Percentiles rank a stretch among this genome's conserved stretches.
Conservation (phyloP, 148 eudicot genomes). For the Amaranthus hypochondriacus region DNA sequence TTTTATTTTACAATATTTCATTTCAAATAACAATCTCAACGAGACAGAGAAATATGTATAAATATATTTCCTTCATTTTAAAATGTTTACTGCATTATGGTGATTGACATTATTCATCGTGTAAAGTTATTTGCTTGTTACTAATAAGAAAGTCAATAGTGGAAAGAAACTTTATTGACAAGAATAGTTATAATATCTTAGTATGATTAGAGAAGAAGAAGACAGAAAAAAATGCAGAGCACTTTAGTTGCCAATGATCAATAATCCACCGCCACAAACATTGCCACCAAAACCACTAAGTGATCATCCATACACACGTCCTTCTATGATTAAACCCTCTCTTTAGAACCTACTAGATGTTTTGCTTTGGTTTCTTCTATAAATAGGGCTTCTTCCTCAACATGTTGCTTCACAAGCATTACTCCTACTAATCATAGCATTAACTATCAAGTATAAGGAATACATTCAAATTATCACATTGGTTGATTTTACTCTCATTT, state of each 20-base stretch:
- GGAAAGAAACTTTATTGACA: slow-evolving; percentile 10
- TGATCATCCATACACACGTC: slow-evolving; percentile 17
- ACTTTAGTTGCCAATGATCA: slow-evolving; percentile 24
- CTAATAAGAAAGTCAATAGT: slow-evolving; percentile 9
- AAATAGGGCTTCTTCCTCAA: slow-evolving; percentile 15
- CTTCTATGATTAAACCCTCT: slow-evolving; percentile 2
- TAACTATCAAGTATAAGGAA: neutral
- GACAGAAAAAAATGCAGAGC: slow-evolving; percentile 15
- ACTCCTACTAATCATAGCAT: too few relatives aligned
- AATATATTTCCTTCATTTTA: too few relatives aligned
- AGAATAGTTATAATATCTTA: neutral
- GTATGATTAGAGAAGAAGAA: slow-evolving; percentile 1
- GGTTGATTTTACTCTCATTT: neutral
- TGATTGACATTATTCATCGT: too few relatives aligned
- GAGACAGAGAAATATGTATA: too few relatives aligned
- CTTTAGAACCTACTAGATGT: slow-evolving; percentile 26
- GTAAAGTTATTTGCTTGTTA: too few relatives aligned
- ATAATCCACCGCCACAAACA: slow-evolving; percentile 19
- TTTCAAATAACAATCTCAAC: too few relatives aligned
- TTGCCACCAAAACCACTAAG: slow-evolving; percentile 21
- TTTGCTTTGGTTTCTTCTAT: slow-evolving; percentile 13
- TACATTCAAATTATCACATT: neutral
- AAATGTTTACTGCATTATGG: too few relatives aligned
- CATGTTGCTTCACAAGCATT: slow-evolving; percentile 5
- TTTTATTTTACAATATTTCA: too few relatives aligned